Evolutionary conservation across 805 yeast species (phyloP), one percentile per base, ranked within the genome.

Genomic region (Cephaloascus fragrans): DNA sequence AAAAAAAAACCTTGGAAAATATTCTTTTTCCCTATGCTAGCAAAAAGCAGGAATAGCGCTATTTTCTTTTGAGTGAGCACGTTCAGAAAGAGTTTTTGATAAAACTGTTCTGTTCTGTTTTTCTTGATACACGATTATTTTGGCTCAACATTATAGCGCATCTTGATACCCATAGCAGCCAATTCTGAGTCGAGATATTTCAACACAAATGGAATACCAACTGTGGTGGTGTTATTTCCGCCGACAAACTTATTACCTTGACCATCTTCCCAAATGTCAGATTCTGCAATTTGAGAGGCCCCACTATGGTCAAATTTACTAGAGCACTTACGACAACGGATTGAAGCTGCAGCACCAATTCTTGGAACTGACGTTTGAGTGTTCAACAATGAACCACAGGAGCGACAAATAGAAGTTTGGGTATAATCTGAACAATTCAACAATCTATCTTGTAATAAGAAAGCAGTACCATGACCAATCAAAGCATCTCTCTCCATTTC

Each of bases 401-500:
- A 73, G 51, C 93, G 85, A 65, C 98, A 93, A 37, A 93, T 63
- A 4, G 93, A 65, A 0, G 96, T 79, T 57, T 89, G 96, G 0
- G 97, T 78, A 67, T 93, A 93, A 61, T 93, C 98, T 5, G 95
- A 84, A 56, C 96, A 88, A 65, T 93, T 93, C 57, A 93, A 72
- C 55, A 93, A 70, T 64, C 98, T 80, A 60, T 93, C 98, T 62
- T 90, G 97, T 49, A 93, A 69, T 52, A 93, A 66, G 77, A 76
- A 93, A 1, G 98, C 88, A 4, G 98, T 83, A 64, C 98, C 98
- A 57, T 93, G 98, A 43, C 97, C 98, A 61, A 93, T 88, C 52
- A 93, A 71, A 2, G 98, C 98, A 74, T 93, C 98, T 68, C 98
- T 84, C 67, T 93, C 98, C 98, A 93, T 93, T 64, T 93, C 98